Evolutionary conservation across 352 stramenopile genomes (phyloP), one percentile per base, ranked within the genome.

Genomic region (Globisporangium sylvaticum): DNA sequence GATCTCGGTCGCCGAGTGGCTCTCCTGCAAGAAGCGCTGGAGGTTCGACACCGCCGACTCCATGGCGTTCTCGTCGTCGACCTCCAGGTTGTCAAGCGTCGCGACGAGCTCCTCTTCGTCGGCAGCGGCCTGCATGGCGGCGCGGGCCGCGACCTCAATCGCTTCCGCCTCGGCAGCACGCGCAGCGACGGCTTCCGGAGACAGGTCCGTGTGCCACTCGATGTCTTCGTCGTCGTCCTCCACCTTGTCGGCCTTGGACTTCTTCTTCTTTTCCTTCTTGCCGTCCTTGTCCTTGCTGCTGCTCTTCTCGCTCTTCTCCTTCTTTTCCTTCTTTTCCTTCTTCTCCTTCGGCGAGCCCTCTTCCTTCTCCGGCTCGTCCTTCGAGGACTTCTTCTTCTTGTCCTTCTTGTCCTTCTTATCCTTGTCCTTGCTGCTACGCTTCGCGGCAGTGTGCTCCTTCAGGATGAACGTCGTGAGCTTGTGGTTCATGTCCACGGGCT

Each of bases 391-490:
- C 60, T 81, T 70, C 60, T 87, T 79, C 69, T 88, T 83, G n/a
- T 83, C 81, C 7, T 89, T 80, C 66, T 87, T 89, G 4, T 91
- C 77, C 46, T 81, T 79, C 70, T 97, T 89, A 56, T 97, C 94
- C 62, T 89, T 83, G 56, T 88, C 83, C 69, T 95, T 94, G 70
- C 76, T 83, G 59, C 69, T 83, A 61, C 95, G 92, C 69, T 98
- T 98, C 15, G 73, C 78, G 53, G 96, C 95, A 64, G 97, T 98
- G 79, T 98, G 87, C 72, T 98, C 86, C 68, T 97, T 97, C 34
- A 99, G 75, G 73, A 99, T 99, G 68, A 97, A 99, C 2, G 95
- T 99, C 69, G 87, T 97, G 69, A 99, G 87, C 82, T 99, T 99
- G 83, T 99, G 96, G 69, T 89, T 97, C 96, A 99, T 98, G 82